A percentile compares a stretch with the other conserved stretches of the same genome.
These are phyloP conservation scores for Leishmania lainsoni DNA, from an alignment of 208 protist species.

Conservation along the genomic window DNA sequence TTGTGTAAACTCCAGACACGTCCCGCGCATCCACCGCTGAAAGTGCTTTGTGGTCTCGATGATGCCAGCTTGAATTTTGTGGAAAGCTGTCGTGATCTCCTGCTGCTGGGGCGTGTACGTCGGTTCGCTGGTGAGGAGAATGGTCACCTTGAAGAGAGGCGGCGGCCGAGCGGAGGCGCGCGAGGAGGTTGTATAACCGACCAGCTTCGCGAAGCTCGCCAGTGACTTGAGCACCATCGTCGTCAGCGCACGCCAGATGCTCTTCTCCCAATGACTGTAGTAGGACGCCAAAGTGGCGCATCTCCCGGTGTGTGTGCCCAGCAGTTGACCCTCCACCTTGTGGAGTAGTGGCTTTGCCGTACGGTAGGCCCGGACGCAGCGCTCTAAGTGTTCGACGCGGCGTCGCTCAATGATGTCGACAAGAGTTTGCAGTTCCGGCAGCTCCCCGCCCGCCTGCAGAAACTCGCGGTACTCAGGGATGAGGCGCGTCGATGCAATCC, in stretches of 20 bases:
- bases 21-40: conserved; percentile 96
- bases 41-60: conserved; percentile 95
- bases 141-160: conserved; percentile 94
- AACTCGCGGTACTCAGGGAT: conserved; percentile 82
- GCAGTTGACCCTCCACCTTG: conserved; percentile 96
- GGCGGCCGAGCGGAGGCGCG: conserved; percentile 36
- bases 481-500: conserved; percentile 85
- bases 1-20: conserved; percentile 95
- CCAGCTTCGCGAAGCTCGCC: conserved; percentile 81
- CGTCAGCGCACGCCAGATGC: conserved; percentile 94
- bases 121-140: conserved; percentile 92
- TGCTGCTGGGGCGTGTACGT: conserved; percentile 93
- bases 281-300: conserved; percentile 90
- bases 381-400: conserved; percentile 79
- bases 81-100: conserved; percentile 92
- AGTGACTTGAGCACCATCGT: conserved; percentile 92
- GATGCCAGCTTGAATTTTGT: conserved; percentile 92
- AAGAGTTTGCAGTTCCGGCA: conserved; percentile 93
- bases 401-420: conserved; percentile 91
- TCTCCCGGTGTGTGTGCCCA: conserved; percentile 93
- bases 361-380: conserved; percentile 92
- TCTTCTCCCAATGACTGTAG: conserved; percentile 97
- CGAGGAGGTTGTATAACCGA: conserved; percentile 74
- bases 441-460: conserved; percentile 80
- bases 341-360: conserved; percentile 94